phyloP scores from a whole-genome alignment of 495 filamentous ascomycete species.

The Hamigera avellanea region DNA sequence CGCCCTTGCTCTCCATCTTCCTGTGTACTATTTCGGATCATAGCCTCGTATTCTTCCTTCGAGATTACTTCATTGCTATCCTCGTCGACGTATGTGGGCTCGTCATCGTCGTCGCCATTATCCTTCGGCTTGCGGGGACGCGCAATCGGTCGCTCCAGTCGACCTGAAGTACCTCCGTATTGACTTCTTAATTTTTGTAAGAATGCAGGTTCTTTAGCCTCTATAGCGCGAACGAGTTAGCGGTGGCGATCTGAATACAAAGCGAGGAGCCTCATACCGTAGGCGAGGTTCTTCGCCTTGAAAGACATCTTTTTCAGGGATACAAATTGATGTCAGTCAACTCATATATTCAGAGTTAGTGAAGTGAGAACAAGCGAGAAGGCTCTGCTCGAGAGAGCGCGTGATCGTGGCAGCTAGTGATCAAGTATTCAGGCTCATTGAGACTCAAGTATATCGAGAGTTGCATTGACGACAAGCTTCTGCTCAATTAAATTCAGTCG shows the following conservation, averaged over 20 bases:
- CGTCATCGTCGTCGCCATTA: constrained; percentile 32
- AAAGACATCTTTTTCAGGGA: constrained; percentile 25
- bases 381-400: too few species aligned
- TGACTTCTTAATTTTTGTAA: constrained; percentile 33
- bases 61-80: constrained; percentile 36
- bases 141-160: constrained; percentile 28
- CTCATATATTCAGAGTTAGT: not conserved
- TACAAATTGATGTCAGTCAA: too few species aligned
- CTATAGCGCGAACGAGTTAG: constrained; percentile 14
- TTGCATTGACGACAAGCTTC: too few species aligned
- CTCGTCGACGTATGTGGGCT: constrained; percentile 37
- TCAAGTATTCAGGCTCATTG: not conserved
- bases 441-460: not conserved
- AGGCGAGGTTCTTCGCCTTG: constrained; percentile 36
- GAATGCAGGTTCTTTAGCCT: constrained; percentile 36
- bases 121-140: constrained; percentile 28
- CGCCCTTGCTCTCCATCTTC: constrained; percentile 9
- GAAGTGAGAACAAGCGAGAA: too few species aligned
- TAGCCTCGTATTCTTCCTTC: constrained; percentile 34
- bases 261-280: constrained; percentile 20
- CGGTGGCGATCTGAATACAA: not conserved
- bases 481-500: too few species aligned
- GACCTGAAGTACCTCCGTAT: constrained; percentile 24
- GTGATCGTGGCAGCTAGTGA: not conserved
- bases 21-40: constrained; percentile 16